phyloP scores from a whole-genome alignment of 305 asterid species.

The Stenogyne calaminthoides region DNA sequence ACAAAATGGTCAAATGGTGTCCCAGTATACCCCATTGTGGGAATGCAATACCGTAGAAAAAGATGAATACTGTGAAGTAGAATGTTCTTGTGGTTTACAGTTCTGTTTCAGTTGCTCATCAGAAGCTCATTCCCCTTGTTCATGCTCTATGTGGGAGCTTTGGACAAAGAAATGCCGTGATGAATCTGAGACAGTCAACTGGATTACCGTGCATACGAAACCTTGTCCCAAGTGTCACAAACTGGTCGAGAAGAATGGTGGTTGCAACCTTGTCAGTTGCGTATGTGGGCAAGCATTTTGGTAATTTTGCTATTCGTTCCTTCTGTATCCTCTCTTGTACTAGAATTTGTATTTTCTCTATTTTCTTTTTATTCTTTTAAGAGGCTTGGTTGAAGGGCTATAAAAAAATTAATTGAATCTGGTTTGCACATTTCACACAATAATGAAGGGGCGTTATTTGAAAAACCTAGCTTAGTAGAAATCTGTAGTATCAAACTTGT shows the following conservation, averaged over 20 bases:
- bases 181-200: conserved; percentile 93
- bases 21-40: conserved; percentile 95
- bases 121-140: conserved; percentile 97
- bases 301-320: conserved; percentile 39
- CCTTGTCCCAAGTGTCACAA: conserved; percentile 95
- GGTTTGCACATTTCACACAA: not conserved
- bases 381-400: conserved; percentile 3
- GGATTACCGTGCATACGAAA: conserved; percentile 89
- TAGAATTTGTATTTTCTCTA: not conserved
- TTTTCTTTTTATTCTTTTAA: not conserved
- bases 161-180: conserved; percentile 95
- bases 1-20: too few relatives aligned
- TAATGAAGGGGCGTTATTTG: not conserved
- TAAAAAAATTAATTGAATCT: not conserved
- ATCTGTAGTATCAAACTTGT: conserved; percentile 5
- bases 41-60: conserved; percentile 79
- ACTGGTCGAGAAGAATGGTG: conserved; percentile 93
- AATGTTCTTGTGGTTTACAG: conserved; percentile 91
- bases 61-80: conserved; percentile 86
- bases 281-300: conserved; percentile 93
- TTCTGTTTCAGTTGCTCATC: conserved; percentile 89
- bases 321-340: not conserved
- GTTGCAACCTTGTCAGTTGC: conserved; percentile 91
- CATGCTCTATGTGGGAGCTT: conserved; percentile 91
- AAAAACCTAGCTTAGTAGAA: not conserved